Base-by-base conservation (phyloP, 768 basidiomycete genomes). In the Daedalea quercina region DNA sequence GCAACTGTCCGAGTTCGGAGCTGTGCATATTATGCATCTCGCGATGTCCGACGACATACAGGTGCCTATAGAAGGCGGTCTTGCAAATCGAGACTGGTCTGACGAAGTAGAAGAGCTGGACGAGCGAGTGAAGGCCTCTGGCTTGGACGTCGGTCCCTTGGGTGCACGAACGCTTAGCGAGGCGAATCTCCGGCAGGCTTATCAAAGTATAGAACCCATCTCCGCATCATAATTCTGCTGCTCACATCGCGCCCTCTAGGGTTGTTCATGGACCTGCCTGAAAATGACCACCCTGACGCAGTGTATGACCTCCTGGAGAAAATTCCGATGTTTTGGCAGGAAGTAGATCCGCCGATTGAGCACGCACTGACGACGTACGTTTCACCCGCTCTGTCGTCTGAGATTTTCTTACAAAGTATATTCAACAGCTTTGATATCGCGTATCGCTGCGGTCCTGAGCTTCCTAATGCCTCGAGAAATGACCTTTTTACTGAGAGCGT, bases 321-420 rank as follows among this genome's bases (percentile, higher is more conserved):
- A 35, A 73, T 88, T 55, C 75, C 81, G 0, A 67, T 68, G 7
- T 79, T 80, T 56, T 83, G 81, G 78, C 78, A 81, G 58, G 69
- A 70, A n/a, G 55, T 67, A 2, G 77, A 81, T 51, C 66, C 63
- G 24, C 70, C 74, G 2, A 58, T 71, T 1, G 81, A 84, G 35
- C 70, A 80, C 48, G 69, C 85, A 56, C 59, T 89, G 23, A 90
- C 85, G 24, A 75, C 73, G 89, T 90, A 57, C 70, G 47, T 37
- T 37, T 15, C 35, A 37, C 31, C 51, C 15, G 9, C 8, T 42
- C 4, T 9, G 20, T 20, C 6, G 15, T 28, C 37, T 41, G 24
- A 19, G 15, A 15, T 33, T 12, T 7, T 34, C 17, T 19, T 28
- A 24, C 22, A 42, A 37, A 31, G n/a, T 41, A 3, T 26, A 20